Percentiles rank a stretch among this genome's conserved stretches.
Conservation (phyloP, 78 protist species). For the Tieghemostelium lacteum region DNA sequence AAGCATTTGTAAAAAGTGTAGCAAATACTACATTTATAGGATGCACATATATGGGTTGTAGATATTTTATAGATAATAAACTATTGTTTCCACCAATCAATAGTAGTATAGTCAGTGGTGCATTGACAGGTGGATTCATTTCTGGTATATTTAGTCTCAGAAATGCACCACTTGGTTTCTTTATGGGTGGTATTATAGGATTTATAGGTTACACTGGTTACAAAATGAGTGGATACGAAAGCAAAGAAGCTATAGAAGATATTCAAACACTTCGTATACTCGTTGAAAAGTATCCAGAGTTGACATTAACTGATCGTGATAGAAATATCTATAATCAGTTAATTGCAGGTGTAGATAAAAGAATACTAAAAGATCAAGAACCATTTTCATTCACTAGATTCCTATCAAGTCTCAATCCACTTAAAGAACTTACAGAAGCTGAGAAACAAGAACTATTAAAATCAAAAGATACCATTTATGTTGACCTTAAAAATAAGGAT, state of each 20-base stretch:
- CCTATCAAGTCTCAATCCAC: no score
- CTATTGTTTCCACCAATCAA: background rate
- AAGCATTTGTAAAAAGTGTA: background rate
- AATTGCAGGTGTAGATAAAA: no score
- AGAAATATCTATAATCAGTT: no score
- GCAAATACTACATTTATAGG: background rate
- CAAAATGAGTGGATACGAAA: no score
- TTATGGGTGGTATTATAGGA: constrained; percentile 24
- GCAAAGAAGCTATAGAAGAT: no score
- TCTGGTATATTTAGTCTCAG: background rate
- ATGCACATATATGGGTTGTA: background rate
- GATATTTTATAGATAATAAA: background rate
- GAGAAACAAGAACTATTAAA: no score
- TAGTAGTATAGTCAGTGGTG: background rate
- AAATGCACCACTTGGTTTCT: background rate
- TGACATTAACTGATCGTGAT: no score
- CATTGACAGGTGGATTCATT: background rate
- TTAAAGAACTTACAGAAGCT: background rate
- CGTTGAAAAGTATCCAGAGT: no score
- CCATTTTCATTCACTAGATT: background rate
- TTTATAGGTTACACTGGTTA: background rate
- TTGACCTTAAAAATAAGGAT: background rate
- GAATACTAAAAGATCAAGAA: no score
- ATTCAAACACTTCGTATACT: no score
- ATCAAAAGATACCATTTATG: no score